Evolutionary conservation across 1,139 yeast genomes (phyloP).

Genomic region (Geotrichum australiense): DNA sequence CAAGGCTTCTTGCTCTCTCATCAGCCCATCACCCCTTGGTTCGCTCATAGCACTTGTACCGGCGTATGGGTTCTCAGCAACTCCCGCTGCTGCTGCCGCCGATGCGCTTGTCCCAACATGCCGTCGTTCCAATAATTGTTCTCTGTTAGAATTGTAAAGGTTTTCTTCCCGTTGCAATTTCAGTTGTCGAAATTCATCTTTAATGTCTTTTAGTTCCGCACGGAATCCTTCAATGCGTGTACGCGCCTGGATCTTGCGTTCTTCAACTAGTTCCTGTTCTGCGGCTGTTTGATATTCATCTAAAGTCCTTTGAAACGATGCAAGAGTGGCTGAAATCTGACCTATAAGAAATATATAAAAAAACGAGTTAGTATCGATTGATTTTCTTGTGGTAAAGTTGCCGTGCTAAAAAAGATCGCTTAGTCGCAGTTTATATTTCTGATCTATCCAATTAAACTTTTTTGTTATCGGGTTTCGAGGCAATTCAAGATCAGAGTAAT

Average conservation of each 20-base stretch:
- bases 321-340: constrained; percentile 77
- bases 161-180: constrained; percentile 59
- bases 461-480: too few relatives aligned
- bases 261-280: constrained; percentile 51
- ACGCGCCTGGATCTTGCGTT: constrained; percentile 55
- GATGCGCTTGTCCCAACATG: constrained; percentile 1
- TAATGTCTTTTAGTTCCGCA: constrained; percentile 50
- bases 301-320: constrained; percentile 67
- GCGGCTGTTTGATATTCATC: constrained; percentile 67
- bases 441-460: not conserved
- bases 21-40: constrained; percentile 52
- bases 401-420: too few relatives aligned
- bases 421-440: not conserved
- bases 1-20: constrained; percentile 59
- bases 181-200: constrained; percentile 53
- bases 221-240: constrained; percentile 56
- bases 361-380: not conserved
- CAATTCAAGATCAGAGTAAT: not conserved
- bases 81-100: constrained; percentile 20
- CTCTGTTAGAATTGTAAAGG: constrained; percentile 42
- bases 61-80: constrained; percentile 56
- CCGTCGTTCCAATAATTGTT: constrained; percentile 58
- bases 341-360: constrained; percentile 32
- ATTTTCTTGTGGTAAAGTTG: too few relatives aligned
- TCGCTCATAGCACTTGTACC: constrained; percentile 15